These are phyloP conservation scores for Wickerhamomyces sydowiorum DNA, from an alignment of 805 yeast genomes.

Conservation along the genomic window DNA sequence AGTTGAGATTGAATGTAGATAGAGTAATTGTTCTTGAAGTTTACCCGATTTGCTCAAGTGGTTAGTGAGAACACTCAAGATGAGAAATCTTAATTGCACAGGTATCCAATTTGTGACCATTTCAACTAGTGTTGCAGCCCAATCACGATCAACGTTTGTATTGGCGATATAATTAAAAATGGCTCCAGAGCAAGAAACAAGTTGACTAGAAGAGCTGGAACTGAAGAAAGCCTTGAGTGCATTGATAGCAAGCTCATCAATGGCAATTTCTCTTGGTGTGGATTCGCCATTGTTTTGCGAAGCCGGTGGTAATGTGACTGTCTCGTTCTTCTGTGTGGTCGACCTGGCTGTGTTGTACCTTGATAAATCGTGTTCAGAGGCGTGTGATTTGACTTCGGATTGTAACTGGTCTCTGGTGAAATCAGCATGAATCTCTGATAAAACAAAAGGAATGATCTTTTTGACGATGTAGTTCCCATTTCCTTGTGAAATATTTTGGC, in stretches of 20 bases:
- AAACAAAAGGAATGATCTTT: constrained; percentile 13
- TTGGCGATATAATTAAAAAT: constrained; percentile 40
- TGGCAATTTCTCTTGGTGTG: constrained; percentile 15
- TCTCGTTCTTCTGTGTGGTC: constrained; percentile 2
- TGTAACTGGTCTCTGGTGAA: constrained; percentile 16
- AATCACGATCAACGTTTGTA: constrained; percentile 28
- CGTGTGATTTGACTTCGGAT: constrained; percentile 7
- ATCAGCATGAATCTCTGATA: constrained; percentile 12
- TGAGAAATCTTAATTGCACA: constrained; percentile 66
- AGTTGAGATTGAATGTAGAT: constrained; percentile 44
- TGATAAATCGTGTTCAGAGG: constrained; percentile 19
- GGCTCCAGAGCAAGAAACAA: constrained; percentile 49
- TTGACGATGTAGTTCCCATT: constrained; percentile 9
- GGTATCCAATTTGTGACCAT: constrained; percentile 74
- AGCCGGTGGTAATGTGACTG: neutral
- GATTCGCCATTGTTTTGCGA: neutral
- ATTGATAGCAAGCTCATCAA: constrained; percentile 26
- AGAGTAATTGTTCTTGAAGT: constrained; percentile 21
- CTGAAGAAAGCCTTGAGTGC: constrained; percentile 58
- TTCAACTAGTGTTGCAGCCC: constrained; percentile 57
- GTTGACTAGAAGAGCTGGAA: constrained; percentile 55
- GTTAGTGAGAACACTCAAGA: constrained; percentile 43
- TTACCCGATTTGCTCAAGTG: constrained; percentile 20
- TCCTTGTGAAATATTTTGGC: constrained; percentile 21
- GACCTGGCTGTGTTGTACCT: constrained; percentile 15